Percentiles rank a stretch among this genome's conserved stretches.
phyloP scores from a whole-genome alignment of 2,329 filamentous ascomycete genomes.

The Dactylellina drechsleri region DNA sequence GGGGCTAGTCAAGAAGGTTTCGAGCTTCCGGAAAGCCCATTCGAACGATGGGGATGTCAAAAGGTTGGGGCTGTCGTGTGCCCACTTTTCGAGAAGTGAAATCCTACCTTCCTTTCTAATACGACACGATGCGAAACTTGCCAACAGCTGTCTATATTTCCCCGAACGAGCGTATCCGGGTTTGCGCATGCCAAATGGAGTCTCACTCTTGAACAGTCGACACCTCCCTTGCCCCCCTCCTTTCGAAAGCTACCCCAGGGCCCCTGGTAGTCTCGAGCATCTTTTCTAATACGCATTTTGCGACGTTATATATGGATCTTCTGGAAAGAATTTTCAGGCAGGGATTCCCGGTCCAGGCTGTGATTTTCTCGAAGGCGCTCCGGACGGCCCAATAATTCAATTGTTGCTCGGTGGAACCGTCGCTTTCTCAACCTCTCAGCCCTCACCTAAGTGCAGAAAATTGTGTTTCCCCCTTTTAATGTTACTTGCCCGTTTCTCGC shows the following conservation, averaged over 20 bases:
- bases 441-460: background rate
- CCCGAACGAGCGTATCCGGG: constrained; percentile 2
- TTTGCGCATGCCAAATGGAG: constrained; percentile 9
- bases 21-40: constrained; percentile 13
- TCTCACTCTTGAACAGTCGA: constrained; percentile 7
- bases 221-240: background rate
- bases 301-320: constrained; percentile 11
- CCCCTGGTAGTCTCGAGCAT: constrained; percentile 10
- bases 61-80: constrained; percentile 24
- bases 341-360: constrained; percentile 22
- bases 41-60: background rate
- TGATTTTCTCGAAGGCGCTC: background rate
- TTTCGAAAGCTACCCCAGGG: too few species aligned
- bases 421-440: background rate
- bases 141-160: constrained; percentile 11
- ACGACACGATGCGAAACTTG: constrained; percentile 43
- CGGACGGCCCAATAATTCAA: background rate
- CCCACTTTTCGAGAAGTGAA: background rate
- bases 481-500: constrained; percentile 16
- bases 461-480: constrained; percentile 16
- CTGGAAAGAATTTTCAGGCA: constrained; percentile 15
- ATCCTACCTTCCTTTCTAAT: constrained; percentile 35
- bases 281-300: background rate
- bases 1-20: constrained; percentile 1
- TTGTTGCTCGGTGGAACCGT: background rate